These are phyloP conservation scores for Diplosphaera chodatii DNA, from an alignment of 139 green algal genomes.

Conservation along the genomic window DNA sequence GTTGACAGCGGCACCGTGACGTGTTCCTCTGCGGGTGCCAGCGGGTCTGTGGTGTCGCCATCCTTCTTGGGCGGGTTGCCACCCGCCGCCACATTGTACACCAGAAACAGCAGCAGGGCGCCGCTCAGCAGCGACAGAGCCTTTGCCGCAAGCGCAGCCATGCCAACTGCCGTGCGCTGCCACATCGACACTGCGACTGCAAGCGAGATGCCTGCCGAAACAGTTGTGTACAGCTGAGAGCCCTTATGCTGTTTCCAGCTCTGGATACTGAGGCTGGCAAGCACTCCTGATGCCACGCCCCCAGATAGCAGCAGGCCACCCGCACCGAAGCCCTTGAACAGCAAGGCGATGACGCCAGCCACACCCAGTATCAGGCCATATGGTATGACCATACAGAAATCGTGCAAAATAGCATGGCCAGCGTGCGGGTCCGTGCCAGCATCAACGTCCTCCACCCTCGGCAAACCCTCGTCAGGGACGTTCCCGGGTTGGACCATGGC, in stretches of 20 bases:
- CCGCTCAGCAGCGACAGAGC: constrained; percentile 10
- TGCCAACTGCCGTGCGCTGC: no score
- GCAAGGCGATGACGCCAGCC: constrained; percentile 29
- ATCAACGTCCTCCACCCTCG: background rate
- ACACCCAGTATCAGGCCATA: constrained; percentile 48
- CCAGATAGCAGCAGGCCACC: background rate
- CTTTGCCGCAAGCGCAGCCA: background rate
- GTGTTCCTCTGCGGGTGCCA: background rate
- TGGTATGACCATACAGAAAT: constrained; percentile 83
- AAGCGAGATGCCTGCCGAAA: constrained; percentile 3
- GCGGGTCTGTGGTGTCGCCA: background rate
- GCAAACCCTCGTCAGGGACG: background rate
- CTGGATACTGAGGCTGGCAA: constrained; percentile 41
- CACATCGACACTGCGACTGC: background rate
- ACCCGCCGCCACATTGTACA: constrained; percentile 43
- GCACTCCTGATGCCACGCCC: constrained; percentile 14
- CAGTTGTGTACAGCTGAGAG: constrained; percentile 33
- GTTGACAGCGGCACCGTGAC: no score
- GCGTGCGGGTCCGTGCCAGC: background rate
- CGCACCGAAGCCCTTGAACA: constrained; percentile 13
- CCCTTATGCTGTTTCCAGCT: constrained; percentile 34
- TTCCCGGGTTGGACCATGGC: no score
- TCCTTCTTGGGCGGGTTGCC: constrained; percentile 38
- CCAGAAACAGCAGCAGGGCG: constrained; percentile 26
- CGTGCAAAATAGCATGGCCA: constrained; percentile 58